These are phyloP conservation scores for Xerocomellus intermedius DNA, from an alignment of 768 basidiomycete genomes.

Conservation along the genomic window DNA sequence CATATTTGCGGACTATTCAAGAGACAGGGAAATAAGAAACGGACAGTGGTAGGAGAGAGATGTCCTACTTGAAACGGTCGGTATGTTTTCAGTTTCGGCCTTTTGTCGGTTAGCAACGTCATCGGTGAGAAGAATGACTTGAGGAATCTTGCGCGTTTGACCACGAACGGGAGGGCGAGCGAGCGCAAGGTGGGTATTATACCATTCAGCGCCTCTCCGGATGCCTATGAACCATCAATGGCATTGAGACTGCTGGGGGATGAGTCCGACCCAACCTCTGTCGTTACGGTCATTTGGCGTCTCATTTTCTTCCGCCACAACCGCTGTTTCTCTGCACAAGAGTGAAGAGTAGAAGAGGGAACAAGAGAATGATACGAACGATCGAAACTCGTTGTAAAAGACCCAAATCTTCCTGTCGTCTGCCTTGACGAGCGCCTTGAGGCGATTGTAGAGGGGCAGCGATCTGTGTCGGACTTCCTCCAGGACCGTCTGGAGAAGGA, in stretches of 20 bases:
- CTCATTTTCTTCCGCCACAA: constrained; percentile 73
- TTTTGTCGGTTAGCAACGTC: constrained; percentile 81
- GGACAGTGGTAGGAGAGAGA: background rate
- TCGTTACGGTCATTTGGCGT: constrained; percentile 95
- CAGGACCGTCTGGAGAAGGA: constrained; percentile 92
- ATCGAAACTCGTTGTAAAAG: constrained; percentile 84
- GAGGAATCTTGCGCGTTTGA: constrained; percentile 47
- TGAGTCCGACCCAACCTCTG: constrained; percentile 52
- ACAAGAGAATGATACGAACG: constrained; percentile 45
- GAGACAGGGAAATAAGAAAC: background rate
- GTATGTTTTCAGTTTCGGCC: constrained; percentile 64
- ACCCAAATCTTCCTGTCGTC: constrained; percentile 86
- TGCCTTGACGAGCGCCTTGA: constrained; percentile 78
- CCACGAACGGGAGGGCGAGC: constrained; percentile 53
- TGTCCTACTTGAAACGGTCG: constrained; percentile 56
- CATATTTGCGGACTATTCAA: constrained; percentile 68
- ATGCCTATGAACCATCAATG: constrained; percentile 60
- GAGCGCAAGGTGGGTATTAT: constrained; percentile 65
- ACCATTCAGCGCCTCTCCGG: constrained; percentile 85
- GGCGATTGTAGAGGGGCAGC: constrained; percentile 87
- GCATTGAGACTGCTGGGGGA: background rate
- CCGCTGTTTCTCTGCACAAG: constrained; percentile 69
- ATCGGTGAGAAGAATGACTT: constrained; percentile 82
- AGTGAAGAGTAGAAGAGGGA: background rate
- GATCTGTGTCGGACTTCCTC: constrained; percentile 96